phyloP scores from a whole-genome alignment of 768 basidiomycete species.

The Russula sp. region DNA sequence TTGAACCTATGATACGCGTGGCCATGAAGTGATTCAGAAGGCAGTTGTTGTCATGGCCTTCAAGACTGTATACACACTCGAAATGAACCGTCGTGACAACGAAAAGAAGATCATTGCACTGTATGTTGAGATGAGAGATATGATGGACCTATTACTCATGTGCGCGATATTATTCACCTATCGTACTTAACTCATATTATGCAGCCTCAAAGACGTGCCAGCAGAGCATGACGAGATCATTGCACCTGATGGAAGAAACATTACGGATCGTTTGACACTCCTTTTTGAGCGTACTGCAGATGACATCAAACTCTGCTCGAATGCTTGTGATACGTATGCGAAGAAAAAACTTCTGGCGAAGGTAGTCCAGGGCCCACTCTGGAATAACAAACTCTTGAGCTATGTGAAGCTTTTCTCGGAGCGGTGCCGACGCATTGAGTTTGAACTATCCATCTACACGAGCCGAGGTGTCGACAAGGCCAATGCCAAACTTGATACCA shows the following conservation, averaged over 20 bases:
- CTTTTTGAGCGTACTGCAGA: constrained; percentile 29
- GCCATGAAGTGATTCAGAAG: neutral
- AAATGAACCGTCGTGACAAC: constrained; percentile 45
- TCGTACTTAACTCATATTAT: constrained; percentile 3
- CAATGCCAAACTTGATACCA: constrained; percentile 13
- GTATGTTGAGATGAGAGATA: constrained; percentile 45
- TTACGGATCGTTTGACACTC: constrained; percentile 33
- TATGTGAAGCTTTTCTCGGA: constrained; percentile 27
- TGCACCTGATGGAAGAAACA: constrained; percentile 31
- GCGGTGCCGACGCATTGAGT: constrained; percentile 28
- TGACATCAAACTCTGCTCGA: constrained; percentile 33
- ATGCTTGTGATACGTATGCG: constrained; percentile 31
- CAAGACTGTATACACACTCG: constrained; percentile 42
- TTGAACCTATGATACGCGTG: neutral
- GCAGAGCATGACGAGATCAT: constrained; percentile 27
- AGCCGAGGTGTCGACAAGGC: constrained; percentile 12
- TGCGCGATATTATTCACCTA: neutral
- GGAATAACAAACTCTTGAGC: constrained; percentile 27
- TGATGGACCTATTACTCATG: constrained; percentile 33
- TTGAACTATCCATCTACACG: constrained; percentile 31
- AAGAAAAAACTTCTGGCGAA: constrained; percentile 30
- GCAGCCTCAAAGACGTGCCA: constrained; percentile 31
- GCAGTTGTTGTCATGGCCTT: constrained; percentile 47
- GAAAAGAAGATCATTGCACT: constrained; percentile 44
- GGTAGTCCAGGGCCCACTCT: constrained; percentile 28